Evolutionary conservation across 305 asterid genomes (phyloP).

Genomic region (Fraxinus floribunda): DNA sequence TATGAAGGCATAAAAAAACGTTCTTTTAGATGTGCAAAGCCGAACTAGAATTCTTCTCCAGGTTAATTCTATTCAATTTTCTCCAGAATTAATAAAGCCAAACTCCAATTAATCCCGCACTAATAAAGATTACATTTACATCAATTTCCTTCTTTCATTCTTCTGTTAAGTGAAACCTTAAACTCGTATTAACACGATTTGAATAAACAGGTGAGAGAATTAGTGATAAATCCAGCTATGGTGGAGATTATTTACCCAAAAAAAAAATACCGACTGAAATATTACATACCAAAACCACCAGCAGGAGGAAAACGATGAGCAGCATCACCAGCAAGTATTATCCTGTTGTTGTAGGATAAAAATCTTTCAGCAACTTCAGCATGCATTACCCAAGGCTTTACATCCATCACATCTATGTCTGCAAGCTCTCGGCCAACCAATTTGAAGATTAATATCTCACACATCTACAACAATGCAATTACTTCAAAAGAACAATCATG

Average conservation of each 20-base stretch:
- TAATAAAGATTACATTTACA: neutral
- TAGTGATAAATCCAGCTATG: neutral
- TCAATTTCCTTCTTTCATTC: neutral
- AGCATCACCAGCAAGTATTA: slow-evolving; percentile 93
- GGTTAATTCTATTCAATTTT: neutral
- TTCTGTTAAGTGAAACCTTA: neutral
- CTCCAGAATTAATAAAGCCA: neutral
- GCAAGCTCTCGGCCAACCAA: slow-evolving; percentile 83
- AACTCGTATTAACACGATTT: neutral
- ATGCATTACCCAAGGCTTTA: slow-evolving; percentile 98
- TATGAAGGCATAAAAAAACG: neutral
- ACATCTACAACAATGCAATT: slow-evolving; percentile 48
- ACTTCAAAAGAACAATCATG: slow-evolving; percentile 20
- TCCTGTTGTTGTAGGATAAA: slow-evolving; percentile 50
- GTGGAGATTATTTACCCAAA: neutral
- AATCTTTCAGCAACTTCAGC: slow-evolving; percentile 89
- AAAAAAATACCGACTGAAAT: neutral
- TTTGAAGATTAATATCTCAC: slow-evolving; percentile 63
- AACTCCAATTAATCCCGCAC: neutral
- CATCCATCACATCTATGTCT: slow-evolving; percentile 72
- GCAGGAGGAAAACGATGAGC: slow-evolving; percentile 99
- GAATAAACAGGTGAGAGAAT: neutral
- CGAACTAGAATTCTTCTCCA: neutral
- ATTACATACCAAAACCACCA: slow-evolving; percentile 80
- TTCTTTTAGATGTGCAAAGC: neutral